phyloP scores from a whole-genome alignment of 2,329 filamentous ascomycete genomes.

The Penicillium sp. region DNA sequence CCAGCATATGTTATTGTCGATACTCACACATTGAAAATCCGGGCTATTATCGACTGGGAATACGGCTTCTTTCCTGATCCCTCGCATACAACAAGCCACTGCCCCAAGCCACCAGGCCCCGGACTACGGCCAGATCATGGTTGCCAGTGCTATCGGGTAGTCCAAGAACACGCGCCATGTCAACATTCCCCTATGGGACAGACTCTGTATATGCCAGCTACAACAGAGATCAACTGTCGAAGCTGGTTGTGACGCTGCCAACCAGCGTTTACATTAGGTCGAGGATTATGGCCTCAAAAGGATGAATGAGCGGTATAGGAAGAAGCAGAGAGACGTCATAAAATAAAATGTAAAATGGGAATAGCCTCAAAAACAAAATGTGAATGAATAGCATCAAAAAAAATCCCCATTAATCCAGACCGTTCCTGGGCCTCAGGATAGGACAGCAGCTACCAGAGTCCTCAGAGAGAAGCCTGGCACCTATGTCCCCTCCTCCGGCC shows the following conservation, averaged over 20 bases:
- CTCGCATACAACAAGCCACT: neutral
- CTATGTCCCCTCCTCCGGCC: neutral
- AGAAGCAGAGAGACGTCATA: neutral
- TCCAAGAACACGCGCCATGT: slow-evolving; percentile 4
- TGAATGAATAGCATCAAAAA: neutral
- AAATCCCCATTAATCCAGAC: neutral
- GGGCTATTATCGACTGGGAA: too few species aligned
- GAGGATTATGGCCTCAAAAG: neutral
- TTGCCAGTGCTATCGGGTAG: slow-evolving; percentile 7
- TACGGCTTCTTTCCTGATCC: too few species aligned
- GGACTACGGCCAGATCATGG: slow-evolving; percentile 18
- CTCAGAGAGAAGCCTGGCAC: neutral
- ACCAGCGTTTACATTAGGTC: neutral
- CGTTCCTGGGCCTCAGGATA: neutral
- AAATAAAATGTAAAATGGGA: too few species aligned
- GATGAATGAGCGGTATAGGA: neutral
- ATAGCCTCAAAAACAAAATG: too few species aligned
- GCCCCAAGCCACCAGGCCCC: slow-evolving; percentile 9
- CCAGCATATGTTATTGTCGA: too few species aligned
- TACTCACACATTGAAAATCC: too few species aligned
- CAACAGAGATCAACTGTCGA: neutral
- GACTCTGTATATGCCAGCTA: slow-evolving; percentile 7
- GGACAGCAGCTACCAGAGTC: neutral
- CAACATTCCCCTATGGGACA: slow-evolving; percentile 9
- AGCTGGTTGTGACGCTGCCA: slow-evolving; percentile 5